These are phyloP conservation scores for Nemania sp. DNA, from an alignment of 2,329 filamentous ascomycete genomes.

Conservation along the genomic window DNA sequence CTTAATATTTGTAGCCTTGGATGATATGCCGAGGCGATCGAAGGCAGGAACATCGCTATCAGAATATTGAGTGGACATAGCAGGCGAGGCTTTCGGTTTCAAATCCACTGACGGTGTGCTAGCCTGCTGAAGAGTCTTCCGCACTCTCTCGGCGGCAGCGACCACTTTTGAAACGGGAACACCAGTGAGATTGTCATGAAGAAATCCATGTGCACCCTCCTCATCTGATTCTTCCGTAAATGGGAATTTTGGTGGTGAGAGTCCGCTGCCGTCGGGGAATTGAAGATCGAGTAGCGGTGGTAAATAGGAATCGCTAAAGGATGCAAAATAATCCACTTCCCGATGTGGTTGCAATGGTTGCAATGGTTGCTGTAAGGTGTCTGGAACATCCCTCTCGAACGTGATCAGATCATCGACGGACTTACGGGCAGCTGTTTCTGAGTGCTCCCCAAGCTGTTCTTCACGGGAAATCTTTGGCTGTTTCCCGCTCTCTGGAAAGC, in stretches of 20 bases:
- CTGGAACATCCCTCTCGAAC: conserved; percentile 22
- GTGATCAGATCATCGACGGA: conserved; percentile 24
- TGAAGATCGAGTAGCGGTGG: conserved; percentile 36
- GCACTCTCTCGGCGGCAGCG: conserved; percentile 6
- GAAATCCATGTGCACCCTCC: conserved; percentile 22
- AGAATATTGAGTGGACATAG: conserved; percentile 34
- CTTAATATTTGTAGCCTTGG: conserved; percentile 32
- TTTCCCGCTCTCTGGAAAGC: conserved; percentile 23
- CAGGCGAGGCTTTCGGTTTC: conserved; percentile 32
- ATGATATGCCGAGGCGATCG: conserved; percentile 35
- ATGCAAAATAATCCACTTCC: conserved; percentile 38
- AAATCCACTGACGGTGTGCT: conserved; percentile 19
- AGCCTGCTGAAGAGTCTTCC: conserved; percentile 1
- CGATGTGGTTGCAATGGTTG: conserved; percentile 27
- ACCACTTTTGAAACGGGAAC: neutral
- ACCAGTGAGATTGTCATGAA: conserved; percentile 11
- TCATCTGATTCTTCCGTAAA: conserved; percentile 31
- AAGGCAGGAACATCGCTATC: conserved; percentile 38
- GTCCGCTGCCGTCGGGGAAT: conserved; percentile 28
- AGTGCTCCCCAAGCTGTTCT: conserved; percentile 8
- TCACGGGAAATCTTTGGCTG: neutral
- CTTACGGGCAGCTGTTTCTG: conserved; percentile 1
- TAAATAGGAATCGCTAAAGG: conserved; percentile 38
- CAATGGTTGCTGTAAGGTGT: conserved; percentile 19
- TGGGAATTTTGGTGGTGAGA: conserved; percentile 27